phyloP scores from a whole-genome alignment of 495 filamentous ascomycete genomes.

The Lophiostoma macrostomum region DNA sequence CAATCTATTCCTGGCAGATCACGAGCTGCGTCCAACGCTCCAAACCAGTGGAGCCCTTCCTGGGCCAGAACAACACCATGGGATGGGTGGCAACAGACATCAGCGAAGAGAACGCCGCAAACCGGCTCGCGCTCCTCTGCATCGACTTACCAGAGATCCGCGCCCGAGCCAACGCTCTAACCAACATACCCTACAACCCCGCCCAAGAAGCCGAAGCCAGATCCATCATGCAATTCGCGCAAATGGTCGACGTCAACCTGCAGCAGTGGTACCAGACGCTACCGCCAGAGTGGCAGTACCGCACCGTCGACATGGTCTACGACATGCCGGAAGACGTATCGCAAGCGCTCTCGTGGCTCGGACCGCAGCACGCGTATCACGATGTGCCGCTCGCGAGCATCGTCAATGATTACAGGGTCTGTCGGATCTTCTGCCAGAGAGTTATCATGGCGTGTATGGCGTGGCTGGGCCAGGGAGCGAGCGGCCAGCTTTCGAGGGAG shows the following conservation, averaged over 20 bases:
- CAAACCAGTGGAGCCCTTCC: slow-evolving; percentile 35
- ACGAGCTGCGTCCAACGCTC: slow-evolving; percentile 36
- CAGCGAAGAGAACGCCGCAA: slow-evolving; percentile 34
- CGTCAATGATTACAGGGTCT: slow-evolving; percentile 37
- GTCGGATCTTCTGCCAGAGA: slow-evolving; percentile 37
- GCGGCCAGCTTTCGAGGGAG: neutral
- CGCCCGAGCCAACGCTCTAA: slow-evolving; percentile 17
- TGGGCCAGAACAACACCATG: slow-evolving; percentile 15
- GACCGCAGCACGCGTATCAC: slow-evolving; percentile 36
- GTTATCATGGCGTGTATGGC: slow-evolving; percentile 32
- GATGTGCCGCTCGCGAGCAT: slow-evolving; percentile 35
- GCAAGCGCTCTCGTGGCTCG: slow-evolving; percentile 28
- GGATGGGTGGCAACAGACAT: slow-evolving; percentile 31
- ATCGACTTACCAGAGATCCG: slow-evolving; percentile 35
- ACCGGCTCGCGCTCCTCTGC: slow-evolving; percentile 36
- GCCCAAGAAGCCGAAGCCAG: slow-evolving; percentile 9
- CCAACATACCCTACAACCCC: slow-evolving; percentile 6
- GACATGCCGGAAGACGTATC: slow-evolving; percentile 28
- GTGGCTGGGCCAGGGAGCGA: slow-evolving; percentile 13
- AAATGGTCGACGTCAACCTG: slow-evolving; percentile 33
- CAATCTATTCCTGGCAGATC: slow-evolving; percentile 16
- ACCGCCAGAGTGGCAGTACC: slow-evolving; percentile 30
- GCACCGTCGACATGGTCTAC: slow-evolving; percentile 20
- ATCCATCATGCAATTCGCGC: slow-evolving; percentile 26
- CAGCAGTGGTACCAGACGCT: slow-evolving; percentile 33